Percentiles rank a stretch among this genome's conserved stretches.
These are phyloP conservation scores for Giardia duodenalis DNA, from an alignment of 208 protist genomes.

Conservation along the genomic window DNA sequence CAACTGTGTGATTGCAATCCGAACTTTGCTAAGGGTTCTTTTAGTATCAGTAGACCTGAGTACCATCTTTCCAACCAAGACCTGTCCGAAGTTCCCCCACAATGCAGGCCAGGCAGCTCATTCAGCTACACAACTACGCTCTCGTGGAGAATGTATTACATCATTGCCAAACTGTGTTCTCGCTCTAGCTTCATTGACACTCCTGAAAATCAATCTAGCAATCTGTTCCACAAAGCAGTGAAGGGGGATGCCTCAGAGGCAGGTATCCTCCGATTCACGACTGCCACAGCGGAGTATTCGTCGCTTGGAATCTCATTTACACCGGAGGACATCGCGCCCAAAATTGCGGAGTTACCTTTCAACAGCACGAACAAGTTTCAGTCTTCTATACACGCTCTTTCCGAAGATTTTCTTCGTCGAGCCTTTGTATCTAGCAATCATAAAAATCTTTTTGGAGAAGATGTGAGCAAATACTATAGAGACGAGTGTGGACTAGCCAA, in stretches of 20 bases:
- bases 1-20: not conserved
- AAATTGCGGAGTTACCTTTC: constrained; percentile 16
- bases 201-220: not conserved
- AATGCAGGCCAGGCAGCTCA: too few relatives aligned
- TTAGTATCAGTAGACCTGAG: not conserved
- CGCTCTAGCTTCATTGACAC: not conserved
- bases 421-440: not conserved
- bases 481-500: not conserved
- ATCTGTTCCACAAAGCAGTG: not conserved
- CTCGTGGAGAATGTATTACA: not conserved
- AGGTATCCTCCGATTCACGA: not conserved
- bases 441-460: not conserved
- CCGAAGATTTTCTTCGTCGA: not conserved
- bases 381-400: not conserved
- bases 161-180: not conserved
- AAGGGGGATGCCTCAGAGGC: constrained; percentile 21
- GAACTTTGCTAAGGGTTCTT: not conserved
- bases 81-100: not conserved
- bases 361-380: constrained; percentile 3
- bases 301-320: too few relatives aligned
- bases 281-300: not conserved
- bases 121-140: not conserved
- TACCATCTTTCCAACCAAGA: too few relatives aligned
- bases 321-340: not conserved
- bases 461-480: not conserved